phyloP scores from a whole-genome alignment of 257 asterid genomes.

The Petunia secreta region DNA sequence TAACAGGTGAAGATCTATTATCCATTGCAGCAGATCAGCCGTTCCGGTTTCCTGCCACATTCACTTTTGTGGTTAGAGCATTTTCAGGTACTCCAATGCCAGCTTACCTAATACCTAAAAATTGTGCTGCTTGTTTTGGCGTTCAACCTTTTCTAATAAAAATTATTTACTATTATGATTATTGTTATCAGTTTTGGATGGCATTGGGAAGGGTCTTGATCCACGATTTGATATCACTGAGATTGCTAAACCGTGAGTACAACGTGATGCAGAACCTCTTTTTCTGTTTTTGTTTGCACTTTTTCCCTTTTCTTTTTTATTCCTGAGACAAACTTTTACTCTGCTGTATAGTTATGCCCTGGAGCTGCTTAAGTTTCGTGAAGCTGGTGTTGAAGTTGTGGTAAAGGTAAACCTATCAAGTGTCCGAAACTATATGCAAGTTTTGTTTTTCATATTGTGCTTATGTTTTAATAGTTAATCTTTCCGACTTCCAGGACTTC shows the following conservation, averaged over 20 bases:
- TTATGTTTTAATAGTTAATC: slow-evolving; percentile 4
- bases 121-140: not conserved
- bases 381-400: slow-evolving; percentile 89
- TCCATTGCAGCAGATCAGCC: slow-evolving; percentile 98
- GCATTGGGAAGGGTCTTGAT: slow-evolving; percentile 98
- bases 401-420: slow-evolving; percentile 54
- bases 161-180: not conserved
- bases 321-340: not conserved
- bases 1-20: slow-evolving; percentile 90
- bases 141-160: not conserved
- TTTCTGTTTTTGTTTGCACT: slow-evolving; percentile 8
- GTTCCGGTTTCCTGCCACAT: slow-evolving; percentile 96
- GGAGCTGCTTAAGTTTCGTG: slow-evolving; percentile 90
- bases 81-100: slow-evolving; percentile 70
- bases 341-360: slow-evolving; percentile 72
- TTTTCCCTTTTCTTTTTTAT: not conserved
- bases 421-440: not conserved
- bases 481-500: slow-evolving; percentile 63
- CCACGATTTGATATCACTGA: slow-evolving; percentile 98
- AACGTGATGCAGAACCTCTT: not conserved
- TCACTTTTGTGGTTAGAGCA: slow-evolving; percentile 96
- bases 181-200: slow-evolving; percentile 79
- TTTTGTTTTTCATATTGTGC: not conserved
- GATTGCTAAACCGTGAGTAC: slow-evolving; percentile 93
- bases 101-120: not conserved